These are phyloP conservation scores for Thraustochytrium striatum DNA, from an alignment of 352 stramenopile genomes.

Conservation along the genomic window DNA sequence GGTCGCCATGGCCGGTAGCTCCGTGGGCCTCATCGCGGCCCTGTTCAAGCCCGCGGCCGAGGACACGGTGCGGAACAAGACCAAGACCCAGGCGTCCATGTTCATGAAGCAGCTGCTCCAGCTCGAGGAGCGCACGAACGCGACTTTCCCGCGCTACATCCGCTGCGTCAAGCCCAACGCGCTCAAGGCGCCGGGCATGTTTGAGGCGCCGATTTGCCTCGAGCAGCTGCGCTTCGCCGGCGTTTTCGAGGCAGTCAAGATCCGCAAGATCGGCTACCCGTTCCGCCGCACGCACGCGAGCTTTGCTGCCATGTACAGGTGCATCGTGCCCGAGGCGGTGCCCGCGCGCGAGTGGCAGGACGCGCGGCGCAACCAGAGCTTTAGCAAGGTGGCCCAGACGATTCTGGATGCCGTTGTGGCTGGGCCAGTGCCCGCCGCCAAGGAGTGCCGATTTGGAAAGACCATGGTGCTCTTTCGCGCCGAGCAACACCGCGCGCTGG, in stretches of 20 bases:
- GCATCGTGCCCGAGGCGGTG: conserved; percentile 7
- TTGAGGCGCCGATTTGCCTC: conserved; percentile 83
- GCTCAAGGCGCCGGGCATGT: conserved; percentile 76
- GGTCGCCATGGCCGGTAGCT: conserved; percentile 29
- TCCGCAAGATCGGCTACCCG: conserved; percentile 94
- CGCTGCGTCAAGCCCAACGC: conserved; percentile 98
- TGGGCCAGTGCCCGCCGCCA: conserved; percentile 45
- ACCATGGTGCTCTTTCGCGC: conserved; percentile 47
- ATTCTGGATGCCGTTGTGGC: conserved; percentile 39
- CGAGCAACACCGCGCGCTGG: conserved; percentile 38
- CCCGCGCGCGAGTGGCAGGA: background rate
- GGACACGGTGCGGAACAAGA: conserved; percentile 60
- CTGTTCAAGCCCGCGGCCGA: conserved; percentile 52
- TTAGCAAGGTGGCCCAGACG: background rate
- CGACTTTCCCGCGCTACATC: conserved; percentile 92
- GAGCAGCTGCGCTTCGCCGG: conserved; percentile 95
- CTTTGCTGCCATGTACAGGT: conserved; percentile 47
- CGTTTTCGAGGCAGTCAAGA: conserved; percentile 95
- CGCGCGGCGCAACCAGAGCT: conserved; percentile 16
- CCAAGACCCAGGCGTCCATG: conserved; percentile 63
- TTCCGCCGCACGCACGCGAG: conserved; percentile 85
- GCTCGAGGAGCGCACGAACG: conserved; percentile 88
- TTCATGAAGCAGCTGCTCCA: conserved; percentile 84
- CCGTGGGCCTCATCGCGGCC: conserved; percentile 46
- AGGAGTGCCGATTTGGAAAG: conserved; percentile 51